Evolutionary conservation across 345 rosid species (phyloP), one percentile per base, ranked within the genome.

Genomic region (Rhizophora mangle): DNA sequence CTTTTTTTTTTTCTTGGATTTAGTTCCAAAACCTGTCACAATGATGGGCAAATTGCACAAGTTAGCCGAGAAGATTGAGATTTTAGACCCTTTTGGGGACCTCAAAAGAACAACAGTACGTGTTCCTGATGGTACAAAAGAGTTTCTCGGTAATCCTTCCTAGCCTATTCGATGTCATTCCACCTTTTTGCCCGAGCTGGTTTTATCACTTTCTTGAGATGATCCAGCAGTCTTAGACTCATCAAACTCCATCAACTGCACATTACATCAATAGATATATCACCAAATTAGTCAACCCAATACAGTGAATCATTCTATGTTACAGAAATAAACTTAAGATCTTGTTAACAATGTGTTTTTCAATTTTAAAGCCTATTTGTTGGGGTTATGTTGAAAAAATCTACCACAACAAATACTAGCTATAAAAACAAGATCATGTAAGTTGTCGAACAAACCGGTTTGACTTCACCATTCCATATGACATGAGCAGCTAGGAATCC

Each of bases 401-500:
- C 1, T 56, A 46, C 13, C 32, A 27, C 24, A 30, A 8, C 8
- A 8, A 30, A 49, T 4, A 6, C 15, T 43, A 13, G 49, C 49
- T 15, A 34, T 24, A 62, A 21, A 60, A 34, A 56, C 1, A 24
- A 6, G 39, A 63, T 52, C 19, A 2, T 10, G 19, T 8, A n/a
- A 56, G 74, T 27, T 34, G 3, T 6, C 49, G 46, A 72, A 84
- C 93, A n/a, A 60, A 96, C 99, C 89, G 79, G 93, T 85, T 92
- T 96, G 60, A 92, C 89, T 36, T 96, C 99, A 5, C 97, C 97
- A 56, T 92, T 96, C 93, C 91, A 92, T 59, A 90, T 20, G 82
- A 91, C 90, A 80, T 96, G 99, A 78, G 81, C 87, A 66, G 88
- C 96, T 82, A 96, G 84, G 85, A 85, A 92, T 70, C 99, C 99